Base-by-base conservation (phyloP, 441 rosid species). In the Pelargonium fulgidum region DNA sequence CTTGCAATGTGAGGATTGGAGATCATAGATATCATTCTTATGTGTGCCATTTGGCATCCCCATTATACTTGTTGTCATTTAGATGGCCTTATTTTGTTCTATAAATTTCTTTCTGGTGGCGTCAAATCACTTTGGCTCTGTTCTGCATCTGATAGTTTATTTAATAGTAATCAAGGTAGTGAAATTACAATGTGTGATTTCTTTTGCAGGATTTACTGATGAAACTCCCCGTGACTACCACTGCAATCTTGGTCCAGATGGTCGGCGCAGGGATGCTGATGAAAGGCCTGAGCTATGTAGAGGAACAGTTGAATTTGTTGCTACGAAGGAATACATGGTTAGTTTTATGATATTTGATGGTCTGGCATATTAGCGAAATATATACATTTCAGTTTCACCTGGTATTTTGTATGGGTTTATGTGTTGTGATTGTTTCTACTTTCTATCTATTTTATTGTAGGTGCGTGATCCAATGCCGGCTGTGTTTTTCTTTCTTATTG, bases 401-500 rank as follows among this genome's bases (percentile, higher is more conserved):
- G 36, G 4, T 29, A 29, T 29, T 29, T 29, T 29, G 36, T 29
- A 69, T 54, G 54, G 42, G 17, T 58, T 11, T 48, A 48, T 48
- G 16, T 48, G 10, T 52, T 3, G 14, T n/a, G 41, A 69, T 62
- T 68, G 4, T 61, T 61, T 67, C 16, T 41, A 20, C 17, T 68
- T 16, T 47, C 33, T 67, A 45, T 73, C 13, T 78, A 67, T 62
- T 72, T 62, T 73, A 64, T 73, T 72, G 59, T 80, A 93, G 98
- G 89, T 91, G 68, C 95, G 97, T 77, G 98, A 93, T 73, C 97
- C 98, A 58, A 91, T 93, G 98, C 97, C 93, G 8, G 94, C 93
- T 11, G 92, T 91, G 22, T 91, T 85, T 76, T 91, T 93, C 83
- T 91, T 89, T 75, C 91, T 93, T 62, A 75, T 93, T 73, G 97